These are phyloP conservation scores for Pholiota microspora DNA, from an alignment of 768 basidiomycete genomes.

Conservation along the genomic window DNA sequence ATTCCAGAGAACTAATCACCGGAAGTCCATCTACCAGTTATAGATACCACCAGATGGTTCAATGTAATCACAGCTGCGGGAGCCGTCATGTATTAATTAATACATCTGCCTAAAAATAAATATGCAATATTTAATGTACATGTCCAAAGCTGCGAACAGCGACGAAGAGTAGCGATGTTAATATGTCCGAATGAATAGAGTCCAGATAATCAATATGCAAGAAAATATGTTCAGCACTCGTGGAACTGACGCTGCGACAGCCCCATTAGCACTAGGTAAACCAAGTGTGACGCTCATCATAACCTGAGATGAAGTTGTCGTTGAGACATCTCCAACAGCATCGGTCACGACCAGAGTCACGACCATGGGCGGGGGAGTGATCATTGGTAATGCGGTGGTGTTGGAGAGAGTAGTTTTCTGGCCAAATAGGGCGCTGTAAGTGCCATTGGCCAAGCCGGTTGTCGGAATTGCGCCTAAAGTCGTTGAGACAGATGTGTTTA, in stretches of 20 bases:
- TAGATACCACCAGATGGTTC: too few species aligned
- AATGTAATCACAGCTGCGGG: too few species aligned
- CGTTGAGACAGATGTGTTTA: constrained; percentile 66
- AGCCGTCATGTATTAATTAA: not conserved
- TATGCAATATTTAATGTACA: constrained; percentile 4
- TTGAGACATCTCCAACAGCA: constrained; percentile 48
- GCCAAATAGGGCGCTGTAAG: constrained; percentile 61
- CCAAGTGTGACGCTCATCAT: constrained; percentile 56
- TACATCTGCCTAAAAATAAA: not conserved
- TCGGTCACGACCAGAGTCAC: constrained; percentile 60
- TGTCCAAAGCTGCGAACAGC: not conserved
- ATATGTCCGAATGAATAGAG: constrained; percentile 2
- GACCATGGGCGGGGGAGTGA: constrained; percentile 48
- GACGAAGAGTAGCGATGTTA: not conserved
- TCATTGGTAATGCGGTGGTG: constrained; percentile 54
- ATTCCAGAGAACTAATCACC: too few species aligned
- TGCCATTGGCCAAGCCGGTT: constrained; percentile 68
- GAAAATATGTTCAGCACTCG: not conserved
- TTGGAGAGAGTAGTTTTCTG: constrained; percentile 33
- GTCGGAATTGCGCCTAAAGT: constrained; percentile 52
- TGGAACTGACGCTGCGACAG: not conserved
- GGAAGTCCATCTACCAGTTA: too few species aligned
- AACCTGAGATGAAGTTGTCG: constrained; percentile 48
- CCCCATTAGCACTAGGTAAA: constrained; percentile 57
- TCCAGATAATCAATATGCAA: constrained; percentile 1